Conservation (phyloP, 2,329 filamentous ascomycete species). For the Ascochyta viciae-villosae region DNA sequence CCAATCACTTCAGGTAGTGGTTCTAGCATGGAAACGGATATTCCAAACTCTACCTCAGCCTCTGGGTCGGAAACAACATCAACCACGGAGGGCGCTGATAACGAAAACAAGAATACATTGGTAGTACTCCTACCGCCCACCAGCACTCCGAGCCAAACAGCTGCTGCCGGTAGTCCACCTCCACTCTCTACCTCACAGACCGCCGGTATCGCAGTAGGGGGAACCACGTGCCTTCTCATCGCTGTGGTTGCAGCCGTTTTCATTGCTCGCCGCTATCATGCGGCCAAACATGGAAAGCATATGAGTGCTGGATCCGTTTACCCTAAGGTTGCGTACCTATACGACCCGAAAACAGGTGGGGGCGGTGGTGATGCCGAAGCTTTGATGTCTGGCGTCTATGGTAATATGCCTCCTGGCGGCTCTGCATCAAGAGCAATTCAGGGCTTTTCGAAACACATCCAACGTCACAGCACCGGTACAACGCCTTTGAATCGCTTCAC, state of each 20-base stretch:
- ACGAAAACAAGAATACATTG: background rate
- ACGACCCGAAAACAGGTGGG: slow-evolving; percentile 37
- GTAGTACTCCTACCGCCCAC: slow-evolving; percentile 16
- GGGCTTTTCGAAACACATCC: background rate
- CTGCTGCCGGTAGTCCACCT: slow-evolving; percentile 19
- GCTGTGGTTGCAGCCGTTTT: slow-evolving; percentile 43
- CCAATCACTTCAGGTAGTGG: background rate
- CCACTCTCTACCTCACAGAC: slow-evolving; percentile 41
- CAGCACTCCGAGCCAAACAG: slow-evolving; percentile 19
- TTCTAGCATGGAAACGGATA: background rate
- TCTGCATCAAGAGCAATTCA: background rate
- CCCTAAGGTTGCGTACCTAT: slow-evolving; percentile 43
- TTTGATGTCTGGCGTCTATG: slow-evolving; percentile 34
- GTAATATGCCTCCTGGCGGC: slow-evolving; percentile 6
- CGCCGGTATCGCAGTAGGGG: slow-evolving; percentile 45
- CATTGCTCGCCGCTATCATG: slow-evolving; percentile 41
- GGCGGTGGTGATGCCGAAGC: slow-evolving; percentile 28
- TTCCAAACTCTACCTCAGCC: background rate
- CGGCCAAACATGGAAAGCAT: slow-evolving; percentile 29
- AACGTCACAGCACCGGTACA: slow-evolving; percentile 9
- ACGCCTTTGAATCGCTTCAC: slow-evolving; percentile 15
- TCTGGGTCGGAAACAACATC: background rate
- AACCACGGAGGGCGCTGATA: background rate
- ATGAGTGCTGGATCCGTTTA: slow-evolving; percentile 36
- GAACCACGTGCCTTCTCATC: slow-evolving; percentile 42